Evolutionary conservation across 129 eudicot genomes (phyloP).

Genomic region (Flaveria linearis): DNA sequence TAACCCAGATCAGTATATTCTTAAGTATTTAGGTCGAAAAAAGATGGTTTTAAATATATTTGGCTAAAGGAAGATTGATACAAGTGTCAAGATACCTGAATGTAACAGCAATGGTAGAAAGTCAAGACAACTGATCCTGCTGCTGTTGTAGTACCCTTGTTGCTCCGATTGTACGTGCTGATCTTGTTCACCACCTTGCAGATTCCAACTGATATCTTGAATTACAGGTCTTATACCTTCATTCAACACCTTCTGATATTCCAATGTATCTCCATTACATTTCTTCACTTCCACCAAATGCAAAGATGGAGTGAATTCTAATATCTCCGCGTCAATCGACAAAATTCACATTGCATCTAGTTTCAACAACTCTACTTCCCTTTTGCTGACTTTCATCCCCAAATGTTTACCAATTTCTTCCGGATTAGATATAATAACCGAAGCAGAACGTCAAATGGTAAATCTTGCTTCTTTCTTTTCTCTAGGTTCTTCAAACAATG

Average conservation of each 20-base stretch:
- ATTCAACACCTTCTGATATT: conserved; percentile 46
- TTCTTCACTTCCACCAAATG: too few relatives aligned
- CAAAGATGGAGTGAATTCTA: conserved; percentile 24
- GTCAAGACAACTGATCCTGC: conserved; percentile 29
- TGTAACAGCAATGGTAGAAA: not conserved
- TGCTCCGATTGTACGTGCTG: conserved; percentile 24
- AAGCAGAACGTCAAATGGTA: conserved; percentile 50
- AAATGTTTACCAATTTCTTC: conserved; percentile 50
- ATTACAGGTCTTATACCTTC: conserved; percentile 61
- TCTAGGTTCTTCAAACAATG: conserved; percentile 54
- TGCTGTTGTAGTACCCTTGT: conserved; percentile 15
- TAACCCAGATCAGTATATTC: not conserved
- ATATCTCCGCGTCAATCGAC: conserved; percentile 75
- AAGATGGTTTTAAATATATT: not conserved
- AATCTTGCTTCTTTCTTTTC: conserved; percentile 62
- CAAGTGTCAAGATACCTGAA: not conserved
- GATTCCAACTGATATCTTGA: conserved; percentile 60
- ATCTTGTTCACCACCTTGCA: conserved; percentile 44
- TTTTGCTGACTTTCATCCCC: conserved; percentile 54
- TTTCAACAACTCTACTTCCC: conserved; percentile 63
- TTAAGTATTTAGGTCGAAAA: not conserved
- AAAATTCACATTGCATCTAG: too few relatives aligned
- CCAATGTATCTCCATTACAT: too few relatives aligned
- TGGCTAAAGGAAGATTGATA: not conserved
- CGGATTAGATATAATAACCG: conserved; percentile 52